Percentiles rank a stretch among this genome's conserved stretches.
phyloP scores from a whole-genome alignment of 805 yeast species.

The Candida maltosa region DNA sequence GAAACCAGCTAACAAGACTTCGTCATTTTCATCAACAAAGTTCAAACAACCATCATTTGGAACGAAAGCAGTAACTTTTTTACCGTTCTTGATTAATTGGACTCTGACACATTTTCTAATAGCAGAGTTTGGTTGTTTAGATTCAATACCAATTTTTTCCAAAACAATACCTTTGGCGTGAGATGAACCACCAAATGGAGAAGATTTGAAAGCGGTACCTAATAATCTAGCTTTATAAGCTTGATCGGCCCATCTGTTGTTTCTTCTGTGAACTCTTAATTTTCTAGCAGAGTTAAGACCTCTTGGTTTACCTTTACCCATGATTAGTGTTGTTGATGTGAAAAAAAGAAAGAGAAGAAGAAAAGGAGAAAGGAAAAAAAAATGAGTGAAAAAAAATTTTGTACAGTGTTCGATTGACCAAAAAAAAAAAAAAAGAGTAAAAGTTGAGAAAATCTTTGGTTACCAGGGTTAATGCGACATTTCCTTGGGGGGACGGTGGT shows the following conservation, averaged over 20 bases:
- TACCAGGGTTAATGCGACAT: too few species aligned
- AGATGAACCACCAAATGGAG: conserved; percentile 99
- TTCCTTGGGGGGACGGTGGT: too few species aligned
- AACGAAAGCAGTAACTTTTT: conserved; percentile 99
- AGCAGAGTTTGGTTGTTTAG: conserved; percentile 99
- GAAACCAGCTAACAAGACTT: conserved; percentile 99
- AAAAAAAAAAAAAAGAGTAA: too few species aligned
- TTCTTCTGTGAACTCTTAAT: conserved; percentile 99
- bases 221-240: conserved; percentile 97
- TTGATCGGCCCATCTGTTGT: conserved; percentile 99
- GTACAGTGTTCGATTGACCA: not conserved
- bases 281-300: conserved; percentile 99
- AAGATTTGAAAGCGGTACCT: conserved; percentile 99
- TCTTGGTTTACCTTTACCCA: conserved; percentile 99
- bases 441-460: too few species aligned
- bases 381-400: conserved; percentile 6
- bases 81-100: conserved; percentile 99
- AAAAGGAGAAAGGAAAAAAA: conserved; percentile 3
- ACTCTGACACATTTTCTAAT: conserved; percentile 99
- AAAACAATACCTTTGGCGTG: conserved; percentile 99
- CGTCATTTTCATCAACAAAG: conserved; percentile 99
- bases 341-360: not conserved
- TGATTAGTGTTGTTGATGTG: conserved; percentile 39
- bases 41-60: conserved; percentile 99
- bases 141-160: conserved; percentile 99